Evolutionary conservation across 1,284 basidiomycete genomes (phyloP).

Genomic region (Gomphus bonarii): DNA sequence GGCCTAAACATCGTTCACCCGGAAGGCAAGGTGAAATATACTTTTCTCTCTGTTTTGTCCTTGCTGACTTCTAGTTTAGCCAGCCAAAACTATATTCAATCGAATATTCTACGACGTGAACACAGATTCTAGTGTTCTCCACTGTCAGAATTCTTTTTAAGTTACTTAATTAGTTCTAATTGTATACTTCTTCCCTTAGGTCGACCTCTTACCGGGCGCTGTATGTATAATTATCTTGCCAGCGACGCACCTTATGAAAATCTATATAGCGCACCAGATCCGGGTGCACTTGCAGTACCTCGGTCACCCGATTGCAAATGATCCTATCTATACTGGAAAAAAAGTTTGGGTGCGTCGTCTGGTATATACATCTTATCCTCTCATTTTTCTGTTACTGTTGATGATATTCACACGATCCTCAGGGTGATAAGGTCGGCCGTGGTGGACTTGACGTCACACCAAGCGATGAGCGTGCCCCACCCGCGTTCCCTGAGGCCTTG

Average conservation of each 20-base stretch:
- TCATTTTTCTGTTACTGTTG: neutral
- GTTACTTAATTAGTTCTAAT: neutral
- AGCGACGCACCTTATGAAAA: conserved; percentile 5
- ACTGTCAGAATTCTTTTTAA: conserved; percentile 45
- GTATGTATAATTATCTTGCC: conserved; percentile 36
- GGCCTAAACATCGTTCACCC: conserved; percentile 92
- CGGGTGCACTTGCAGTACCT: conserved; percentile 95
- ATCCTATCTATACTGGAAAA: conserved; percentile 74
- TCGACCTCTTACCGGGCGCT: conserved; percentile 78
- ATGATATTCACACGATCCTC: neutral
- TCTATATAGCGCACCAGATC: conserved; percentile 74
- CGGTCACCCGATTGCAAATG: conserved; percentile 89
- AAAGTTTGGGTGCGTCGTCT: conserved; percentile 64
- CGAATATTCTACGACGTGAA: conserved; percentile 75
- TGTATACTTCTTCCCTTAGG: conserved; percentile 32
- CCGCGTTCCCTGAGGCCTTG: conserved; percentile 36
- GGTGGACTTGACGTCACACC: conserved; percentile 74
- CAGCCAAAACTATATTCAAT: conserved; percentile 85
- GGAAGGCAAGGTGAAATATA: conserved; percentile 67
- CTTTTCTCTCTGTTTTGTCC: neutral
- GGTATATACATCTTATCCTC: neutral
- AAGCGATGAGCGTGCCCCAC: conserved; percentile 52
- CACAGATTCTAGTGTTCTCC: conserved; percentile 82
- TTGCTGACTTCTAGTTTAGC: conserved; percentile 30
- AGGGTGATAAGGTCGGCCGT: conserved; percentile 67